Base-by-base conservation (phyloP, 1,139 yeast species). In the Suhomyces bolitotheri region DNA sequence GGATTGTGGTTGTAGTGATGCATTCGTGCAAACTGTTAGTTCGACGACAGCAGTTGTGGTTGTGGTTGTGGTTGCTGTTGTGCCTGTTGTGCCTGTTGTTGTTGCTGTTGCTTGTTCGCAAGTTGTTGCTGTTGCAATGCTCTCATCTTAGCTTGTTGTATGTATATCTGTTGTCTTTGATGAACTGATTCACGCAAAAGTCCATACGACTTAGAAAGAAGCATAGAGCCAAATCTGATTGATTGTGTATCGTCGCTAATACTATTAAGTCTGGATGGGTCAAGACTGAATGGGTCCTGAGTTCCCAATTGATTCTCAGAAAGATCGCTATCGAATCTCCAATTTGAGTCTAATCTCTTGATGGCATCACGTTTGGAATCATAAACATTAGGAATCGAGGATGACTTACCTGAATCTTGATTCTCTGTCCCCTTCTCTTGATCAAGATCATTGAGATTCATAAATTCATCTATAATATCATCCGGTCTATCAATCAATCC, bases 161-260 rank as follows among this genome's bases (percentile, higher is more conserved):
- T 54, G 43, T 58, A 60, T 14, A 59, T 54, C 43, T 67, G 75
- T 51, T 66, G 73, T 35, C 71, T 59, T 48, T 70, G 75, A 43
- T 69, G 74, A 55, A 54, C 78, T 8, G 76, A 70, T 47, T 73
- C 79, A 33, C 78, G 55, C 64, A 74, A 58, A 60, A 82, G 62
- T 33, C 84, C 97, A 54, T 85, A 86, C 0, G 96, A 82, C 58
- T 90, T 90, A 4, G 94, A 80, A 31, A 89, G 69, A 27, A 90
- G 63, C 96, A 89, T 88, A 4, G 95, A 80, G 5, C 97, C 96
- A 60, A 90, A 89, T 43, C 97, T 71, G 23, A 90, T 86, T 0
- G 86, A 81, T 60, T 89, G 97, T 0, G 97, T 89, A 38, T 82
- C 94, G 39, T 83, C 85, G 14, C 90, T 79, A 33, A 89, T 87